Evolutionary conservation across 2,329 filamentous ascomycete genomes (phyloP), one percentile per base, ranked within the genome.

Genomic region (Trichoderma atrobrunneum): DNA sequence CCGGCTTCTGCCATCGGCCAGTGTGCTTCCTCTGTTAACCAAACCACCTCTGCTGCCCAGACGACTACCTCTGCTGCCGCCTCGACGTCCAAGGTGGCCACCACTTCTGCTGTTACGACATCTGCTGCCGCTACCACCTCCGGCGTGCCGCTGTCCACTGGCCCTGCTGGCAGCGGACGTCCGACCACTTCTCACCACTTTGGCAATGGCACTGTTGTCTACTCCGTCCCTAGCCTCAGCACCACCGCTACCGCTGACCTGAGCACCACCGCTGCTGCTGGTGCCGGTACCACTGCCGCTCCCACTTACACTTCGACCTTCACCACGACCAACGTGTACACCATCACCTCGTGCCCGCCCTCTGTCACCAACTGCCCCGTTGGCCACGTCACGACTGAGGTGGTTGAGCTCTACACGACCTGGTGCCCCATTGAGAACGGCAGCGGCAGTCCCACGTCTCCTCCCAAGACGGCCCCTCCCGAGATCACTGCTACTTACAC

Each of bases 321-420:
- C 60, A 78, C 75, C 51, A 75, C 74, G 21, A 79, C 77, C 65
- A 75, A 68, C 68, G 75, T 78, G 39, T 78, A 78, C 74, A 81
- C 80, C 48, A 73, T 81, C 71, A 81, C 79, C 0, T 76, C 78
- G 4, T 81, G 80, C 73, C 75, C 78, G 21, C 74, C 77, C 11
- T 79, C 73, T 1, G 78, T 81, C 30, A 79, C 79, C 14, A 80
- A 73, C 70, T 73, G 72, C 70, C 72, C 72, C 14, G 70, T 73
- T 36, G 75, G 74, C 59, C 60, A 72, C 24, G 74, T 75, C 64
- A 74, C 72, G 48, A 77, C 79, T 12, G 74, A 79, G 68, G 72
- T 78, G 8, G 34, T 78, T 14, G 74, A 75, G 12, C 72, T 74
- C 7, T 72, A 72, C 59, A 78, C 78, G 0, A 76, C 75, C 14